Base-by-base conservation (phyloP, 2,329 filamentous ascomycete species). In the Neonectria faginata region DNA sequence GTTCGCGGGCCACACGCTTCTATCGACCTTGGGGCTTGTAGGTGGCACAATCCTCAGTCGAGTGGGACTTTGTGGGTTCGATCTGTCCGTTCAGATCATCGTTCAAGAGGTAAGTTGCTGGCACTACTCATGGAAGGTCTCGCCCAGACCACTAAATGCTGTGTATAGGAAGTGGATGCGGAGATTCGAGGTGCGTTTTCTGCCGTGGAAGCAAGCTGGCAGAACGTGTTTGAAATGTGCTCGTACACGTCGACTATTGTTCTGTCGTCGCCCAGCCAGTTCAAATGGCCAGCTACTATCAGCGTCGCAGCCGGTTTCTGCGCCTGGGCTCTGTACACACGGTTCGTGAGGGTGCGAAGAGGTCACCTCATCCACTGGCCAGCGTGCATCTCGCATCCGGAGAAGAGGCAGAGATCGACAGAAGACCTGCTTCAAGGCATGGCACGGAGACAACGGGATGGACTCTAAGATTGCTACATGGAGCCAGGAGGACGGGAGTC, bases 191-290 rank as follows among this genome's bases (percentile, higher is more conserved):
- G 90, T 1, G 79, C 83, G 0, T 94, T 94, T 69, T 93, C 91
- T 0, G 81, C 89, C 0, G 84, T 88, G 8, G 92, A 94, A 75
- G 85, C 88, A 9, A 84, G 88, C 0, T 83, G 89, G 42, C 91
- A 94, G 74, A 93, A 89, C 65, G 68, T 86, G 0, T 93, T 92
- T 65, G 91, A 94, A 75, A 82, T 93, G 52, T 76, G 89, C 1
- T 89, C 90, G 0, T 93, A 88, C 72, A 83, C 83, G 0, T 84
- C 85, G 0, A 94, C 91, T 0, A 88, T 92, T 64, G 73, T 89
- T 4, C 92, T 89, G 65, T 82, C 86, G 1, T 78, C 80, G 0
- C 91, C 91, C 0, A 82, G 85, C 3, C 84, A 92, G 70, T 94
- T 94, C 74, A 81, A 81, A 60, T 89, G 85, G 73, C 90, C 91